These are phyloP conservation scores for Caloboletus inedulis DNA, from an alignment of 1,284 basidiomycete species.

Conservation along the genomic window DNA sequence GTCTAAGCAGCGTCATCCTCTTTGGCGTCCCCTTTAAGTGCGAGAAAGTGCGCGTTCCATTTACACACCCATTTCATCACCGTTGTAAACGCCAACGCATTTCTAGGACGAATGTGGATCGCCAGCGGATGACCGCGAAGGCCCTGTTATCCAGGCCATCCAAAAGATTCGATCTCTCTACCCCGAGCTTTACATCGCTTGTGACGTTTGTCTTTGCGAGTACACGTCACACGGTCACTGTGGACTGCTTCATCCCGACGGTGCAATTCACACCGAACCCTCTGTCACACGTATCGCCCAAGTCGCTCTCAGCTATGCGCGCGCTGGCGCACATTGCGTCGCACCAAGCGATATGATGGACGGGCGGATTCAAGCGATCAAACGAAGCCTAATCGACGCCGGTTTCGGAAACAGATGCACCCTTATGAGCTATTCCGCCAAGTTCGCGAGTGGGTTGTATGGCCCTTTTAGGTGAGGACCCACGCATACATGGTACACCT, in stretches of 20 bases:
- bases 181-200: slow-evolving; percentile 84
- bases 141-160: slow-evolving; percentile 93
- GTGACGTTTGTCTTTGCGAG: slow-evolving; percentile 99
- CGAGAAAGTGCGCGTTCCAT: slow-evolving; percentile 60
- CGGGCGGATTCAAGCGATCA: slow-evolving; percentile 89
- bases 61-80: not conserved
- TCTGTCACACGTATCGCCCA: slow-evolving; percentile 87
- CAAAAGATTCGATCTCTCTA: slow-evolving; percentile 74
- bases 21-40: slow-evolving; percentile 93
- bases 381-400: slow-evolving; percentile 76
- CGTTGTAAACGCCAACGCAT: not conserved
- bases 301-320: slow-evolving; percentile 91
- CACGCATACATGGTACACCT: not conserved
- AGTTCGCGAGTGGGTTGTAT: slow-evolving; percentile 96
- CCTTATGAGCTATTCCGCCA: slow-evolving; percentile 98
- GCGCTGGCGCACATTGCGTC: slow-evolving; percentile 95
- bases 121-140: slow-evolving; percentile 85
- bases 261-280: slow-evolving; percentile 70
- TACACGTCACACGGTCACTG: slow-evolving; percentile 99
- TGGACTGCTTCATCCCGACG: slow-evolving; percentile 74
- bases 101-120: slow-evolving; percentile 79
- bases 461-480: slow-evolving; percentile 86
- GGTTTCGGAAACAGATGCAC: slow-evolving; percentile 86
- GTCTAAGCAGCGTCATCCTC: slow-evolving; percentile 88
- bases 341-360: slow-evolving; percentile 99